Base-by-base conservation (phyloP, 2,329 filamentous ascomycete species). In the Epicoccum sorghinum region DNA sequence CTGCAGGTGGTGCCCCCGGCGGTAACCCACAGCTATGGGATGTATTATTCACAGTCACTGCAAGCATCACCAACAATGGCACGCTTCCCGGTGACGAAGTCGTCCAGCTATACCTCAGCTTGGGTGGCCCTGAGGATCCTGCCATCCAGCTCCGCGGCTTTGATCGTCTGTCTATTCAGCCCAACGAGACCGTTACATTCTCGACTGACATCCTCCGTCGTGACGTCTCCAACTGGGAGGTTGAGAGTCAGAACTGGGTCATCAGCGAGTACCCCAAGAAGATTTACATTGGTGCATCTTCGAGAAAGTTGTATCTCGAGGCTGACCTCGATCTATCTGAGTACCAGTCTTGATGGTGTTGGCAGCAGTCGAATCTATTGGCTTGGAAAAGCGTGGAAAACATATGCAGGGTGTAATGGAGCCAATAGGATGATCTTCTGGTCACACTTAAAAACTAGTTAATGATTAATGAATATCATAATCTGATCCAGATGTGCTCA, bases 181-280 rank as follows among this genome's bases (percentile, higher is more conserved):
- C 90, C 0, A 91, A 90, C n/a, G 73, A 85, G 73, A 85, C 82
- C 46, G 80, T 78, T 3, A 84, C 81, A 2, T 96, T 95, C 79
- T 80, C 74, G 0, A 86, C 85, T 0, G 82, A 86, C 13, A 75
- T 97, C 50, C 92, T 87, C 5, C 83, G 93, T 35, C 86, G 91
- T 52, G 93, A 97, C 69, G 64, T 97, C 51, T 91, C 88, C 71
- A 95, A 92, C 78, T 97, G 93, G 93, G 90, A 96, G 63, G 79
- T 84, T 0, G 80, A 70, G 1, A 72, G 77, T n/a, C 93, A 97
- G 80, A 88, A 97, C 79, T 98, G 93, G 93, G 83, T 91, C 40
- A 79, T 87, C 48, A 79, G 78, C 27, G 65, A 77, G 22, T 79
- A 84, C 62, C 74, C 79, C 47, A 86, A 86, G 79, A 86, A 78